Evolutionary conservation across 2,329 filamentous ascomycete species (phyloP), one percentile per base, ranked within the genome.

Genomic region (Xylaria sp.): DNA sequence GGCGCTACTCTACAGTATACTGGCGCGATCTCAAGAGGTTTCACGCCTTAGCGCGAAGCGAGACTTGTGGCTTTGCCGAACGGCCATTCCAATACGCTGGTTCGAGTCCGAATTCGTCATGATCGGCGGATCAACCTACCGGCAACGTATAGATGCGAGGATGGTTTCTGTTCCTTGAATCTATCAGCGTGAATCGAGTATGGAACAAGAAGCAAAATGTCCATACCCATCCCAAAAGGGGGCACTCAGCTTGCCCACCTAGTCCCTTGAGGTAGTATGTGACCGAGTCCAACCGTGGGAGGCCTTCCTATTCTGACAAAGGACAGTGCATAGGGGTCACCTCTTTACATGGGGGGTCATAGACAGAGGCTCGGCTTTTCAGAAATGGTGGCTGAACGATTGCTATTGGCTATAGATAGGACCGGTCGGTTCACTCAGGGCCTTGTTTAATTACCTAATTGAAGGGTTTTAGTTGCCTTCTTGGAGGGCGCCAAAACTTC

Each of bases 251-350:
- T 60, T 12, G 39, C 20, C 45, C 10, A 43, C 39, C 23, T 28
- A 18, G 23, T 48, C 23, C 28, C 45, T 13, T 30, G 5, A 30
- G 7, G 46, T n/a, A 28, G 13, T 30, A n/a, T n/a, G 20, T 25
- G 13, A 50, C 46, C n/a, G 4, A 3, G 8, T n/a, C 12, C 15
- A 30, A 13, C 34, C 23, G 6, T 53, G 30, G 25, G 8, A 18
- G 36, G 13, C 36, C 60, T 55, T 46, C 65, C 41, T 48, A 43
- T 41, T 57, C 15, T 7, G 32, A 52, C 63, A 60, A 68, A 62
- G 43, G 60, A 59, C 59, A 66, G 28, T 61, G 63, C 59, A 63
- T 46, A 60, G 45, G 59, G 62, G 55, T 25, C 18, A 48, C 53
- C 48, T 28, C 28, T 5, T 15, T 5, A 15, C 15, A 36, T 46